Percentiles rank a stretch among this genome's conserved stretches.
Evolutionary conservation across 257 asterid species (phyloP).

Genomic region (Nicotiana undulata): DNA sequence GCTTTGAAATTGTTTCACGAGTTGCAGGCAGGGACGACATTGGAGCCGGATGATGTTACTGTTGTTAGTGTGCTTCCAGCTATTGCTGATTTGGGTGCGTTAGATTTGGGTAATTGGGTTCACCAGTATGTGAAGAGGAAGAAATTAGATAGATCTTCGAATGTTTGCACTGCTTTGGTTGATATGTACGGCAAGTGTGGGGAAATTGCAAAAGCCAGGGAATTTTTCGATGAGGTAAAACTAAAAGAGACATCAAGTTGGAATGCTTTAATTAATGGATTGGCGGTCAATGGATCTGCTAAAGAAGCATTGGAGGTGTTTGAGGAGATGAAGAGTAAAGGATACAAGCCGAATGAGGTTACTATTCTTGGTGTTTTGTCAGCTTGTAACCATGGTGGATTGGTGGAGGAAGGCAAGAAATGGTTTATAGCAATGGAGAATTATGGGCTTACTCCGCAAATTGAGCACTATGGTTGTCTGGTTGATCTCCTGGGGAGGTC

Average conservation of each 20-base stretch:
- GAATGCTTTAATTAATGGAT: constrained; percentile 87
- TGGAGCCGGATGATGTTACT: constrained; percentile 70
- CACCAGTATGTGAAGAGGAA: constrained; percentile 48
- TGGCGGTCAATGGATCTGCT: constrained; percentile 83
- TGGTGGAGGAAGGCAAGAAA: constrained; percentile 77
- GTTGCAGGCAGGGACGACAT: constrained; percentile 31
- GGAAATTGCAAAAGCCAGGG: constrained; percentile 55
- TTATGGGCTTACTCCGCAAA: constrained; percentile 37
- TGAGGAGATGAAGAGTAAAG: constrained; percentile 44
- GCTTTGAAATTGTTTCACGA: constrained; percentile 58
- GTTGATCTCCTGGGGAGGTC: constrained; percentile 85
- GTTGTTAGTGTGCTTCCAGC: constrained; percentile 84
- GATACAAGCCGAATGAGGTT: constrained; percentile 47
- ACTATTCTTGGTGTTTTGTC: constrained; percentile 85
- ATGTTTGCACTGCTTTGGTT: constrained; percentile 72
- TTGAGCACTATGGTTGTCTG: constrained; percentile 85
- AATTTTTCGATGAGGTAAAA: constrained; percentile 37
- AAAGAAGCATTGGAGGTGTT: constrained; percentile 64
- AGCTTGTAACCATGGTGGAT: constrained; percentile 93
- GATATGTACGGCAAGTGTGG: constrained; percentile 95
- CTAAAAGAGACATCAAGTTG: constrained; percentile 58
- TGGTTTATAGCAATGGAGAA: constrained; percentile 66
- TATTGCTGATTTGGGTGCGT: constrained; percentile 74
- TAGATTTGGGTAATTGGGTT: constrained; percentile 79
- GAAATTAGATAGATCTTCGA: constrained; percentile 55